Conservation (phyloP, 2,329 filamentous ascomycete genomes). For the Sarocladium brachiariae region DNA sequence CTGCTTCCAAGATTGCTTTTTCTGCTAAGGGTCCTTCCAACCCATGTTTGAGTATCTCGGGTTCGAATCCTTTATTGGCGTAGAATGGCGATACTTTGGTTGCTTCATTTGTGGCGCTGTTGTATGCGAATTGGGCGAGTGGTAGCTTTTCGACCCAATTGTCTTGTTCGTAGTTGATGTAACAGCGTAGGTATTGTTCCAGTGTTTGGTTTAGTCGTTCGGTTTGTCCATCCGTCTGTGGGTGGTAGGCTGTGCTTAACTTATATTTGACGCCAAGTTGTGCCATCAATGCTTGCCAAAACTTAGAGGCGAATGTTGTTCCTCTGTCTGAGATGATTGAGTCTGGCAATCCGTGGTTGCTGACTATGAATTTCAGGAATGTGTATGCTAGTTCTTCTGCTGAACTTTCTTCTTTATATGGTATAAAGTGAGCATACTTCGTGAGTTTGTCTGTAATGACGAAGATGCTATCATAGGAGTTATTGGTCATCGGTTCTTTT, state of each 20-base stretch:
- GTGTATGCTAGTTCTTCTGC: not conserved
- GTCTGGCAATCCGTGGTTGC: not conserved
- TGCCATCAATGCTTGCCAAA: not conserved
- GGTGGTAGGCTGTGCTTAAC: not conserved
- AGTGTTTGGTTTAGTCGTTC: slow-evolving; percentile 1
- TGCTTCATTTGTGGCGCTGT: not conserved
- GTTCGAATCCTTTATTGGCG: not conserved
- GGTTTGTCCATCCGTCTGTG: not conserved
- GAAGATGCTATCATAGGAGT: not conserved
- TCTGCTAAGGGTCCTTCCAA: too few species aligned
- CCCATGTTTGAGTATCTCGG: not conserved
- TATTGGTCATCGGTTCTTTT: not conserved
- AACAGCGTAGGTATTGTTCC: not conserved
- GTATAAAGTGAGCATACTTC: not conserved
- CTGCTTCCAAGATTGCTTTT: not conserved
- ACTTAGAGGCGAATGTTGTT: not conserved
- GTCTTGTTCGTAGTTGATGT: not conserved
- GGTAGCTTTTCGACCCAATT: not conserved
- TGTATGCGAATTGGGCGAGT: not conserved
- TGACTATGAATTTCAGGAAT: not conserved
- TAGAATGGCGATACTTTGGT: not conserved
- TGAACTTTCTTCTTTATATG: not conserved
- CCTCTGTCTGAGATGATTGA: not conserved
- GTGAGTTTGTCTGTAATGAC: not conserved
- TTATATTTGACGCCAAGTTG: not conserved